Conservation (phyloP, 2,329 filamentous ascomycete species). For the Ceratocystis cubensis region DNA sequence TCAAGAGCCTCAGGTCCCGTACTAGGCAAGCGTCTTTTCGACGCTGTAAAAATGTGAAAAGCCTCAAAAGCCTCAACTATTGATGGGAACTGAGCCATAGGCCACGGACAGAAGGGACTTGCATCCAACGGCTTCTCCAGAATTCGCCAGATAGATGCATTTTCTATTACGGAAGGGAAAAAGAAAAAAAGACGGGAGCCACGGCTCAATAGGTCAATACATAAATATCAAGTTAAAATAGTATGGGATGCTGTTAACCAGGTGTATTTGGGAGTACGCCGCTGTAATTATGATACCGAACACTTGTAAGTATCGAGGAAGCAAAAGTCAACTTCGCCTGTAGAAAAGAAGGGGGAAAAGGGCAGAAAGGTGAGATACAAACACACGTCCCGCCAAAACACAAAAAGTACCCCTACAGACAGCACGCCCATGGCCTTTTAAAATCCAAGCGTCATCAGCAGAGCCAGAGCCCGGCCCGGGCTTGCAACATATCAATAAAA, state of each 20-base stretch:
- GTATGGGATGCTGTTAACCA: not conserved
- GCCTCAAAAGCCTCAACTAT: not conserved
- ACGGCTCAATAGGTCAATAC: not conserved
- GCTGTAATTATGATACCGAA: not conserved
- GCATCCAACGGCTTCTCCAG: not conserved
- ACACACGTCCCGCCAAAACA: not conserved
- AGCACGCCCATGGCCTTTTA: not conserved
- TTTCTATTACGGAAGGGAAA: not conserved
- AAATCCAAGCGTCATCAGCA: not conserved
- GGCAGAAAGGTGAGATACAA: not conserved
- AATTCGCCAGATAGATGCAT: not conserved
- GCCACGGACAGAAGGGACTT: not conserved
- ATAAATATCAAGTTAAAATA: not conserved
- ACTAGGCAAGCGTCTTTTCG: not conserved
- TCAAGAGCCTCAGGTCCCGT: not conserved
- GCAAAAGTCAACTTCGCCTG: not conserved
- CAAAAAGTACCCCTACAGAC: conserved; percentile 1
- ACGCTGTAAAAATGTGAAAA: not conserved
- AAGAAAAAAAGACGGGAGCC: not conserved
- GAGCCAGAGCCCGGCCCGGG: conserved; percentile 2
- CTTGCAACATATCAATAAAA: conserved; percentile 1
- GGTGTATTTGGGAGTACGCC: not conserved
- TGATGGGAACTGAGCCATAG: not conserved
- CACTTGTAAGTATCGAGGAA: not conserved
- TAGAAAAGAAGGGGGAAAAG: not conserved